A percentile compares a stretch with the other conserved stretches of the same genome.
Evolutionary conservation across 768 basidiomycete genomes (phyloP).

Genomic region (Cystobasidium tubakii): DNA sequence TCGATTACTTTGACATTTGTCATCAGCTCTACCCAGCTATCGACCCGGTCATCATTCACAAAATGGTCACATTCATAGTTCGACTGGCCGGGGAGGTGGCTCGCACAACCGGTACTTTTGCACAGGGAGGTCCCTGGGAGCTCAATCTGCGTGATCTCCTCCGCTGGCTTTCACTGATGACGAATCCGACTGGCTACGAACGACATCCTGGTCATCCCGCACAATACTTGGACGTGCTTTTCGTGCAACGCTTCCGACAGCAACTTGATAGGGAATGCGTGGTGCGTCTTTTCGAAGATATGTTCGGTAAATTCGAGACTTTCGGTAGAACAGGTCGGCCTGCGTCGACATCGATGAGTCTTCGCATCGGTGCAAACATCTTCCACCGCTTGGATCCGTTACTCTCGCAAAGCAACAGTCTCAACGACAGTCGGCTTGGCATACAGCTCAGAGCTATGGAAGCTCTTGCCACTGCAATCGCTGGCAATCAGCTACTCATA

Average conservation of each 20-base stretch:
- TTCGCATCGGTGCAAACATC: constrained; percentile 66
- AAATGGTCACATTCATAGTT: constrained; percentile 78
- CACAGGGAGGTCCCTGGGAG: constrained; percentile 80
- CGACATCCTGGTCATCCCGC: constrained; percentile 48
- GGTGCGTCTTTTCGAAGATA: constrained; percentile 46
- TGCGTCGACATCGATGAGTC: constrained; percentile 44
- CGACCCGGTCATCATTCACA: constrained; percentile 56
- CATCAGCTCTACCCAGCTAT: constrained; percentile 64
- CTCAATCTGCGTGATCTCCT: constrained; percentile 93
- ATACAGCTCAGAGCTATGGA: constrained; percentile 64
- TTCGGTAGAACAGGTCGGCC: constrained; percentile 32
- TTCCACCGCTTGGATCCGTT: constrained; percentile 46
- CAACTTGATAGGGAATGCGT: constrained; percentile 58
- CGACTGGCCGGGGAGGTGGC: constrained; percentile 63
- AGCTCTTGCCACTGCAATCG: constrained; percentile 67
- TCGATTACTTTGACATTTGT: constrained; percentile 74
- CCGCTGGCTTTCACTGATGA: constrained; percentile 64
- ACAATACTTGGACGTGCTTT: constrained; percentile 67
- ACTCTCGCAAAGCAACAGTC: constrained; percentile 49
- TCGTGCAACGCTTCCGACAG: constrained; percentile 79
- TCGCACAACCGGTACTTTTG: constrained; percentile 51
- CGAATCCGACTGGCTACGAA: constrained; percentile 48
- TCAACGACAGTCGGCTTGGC: constrained; percentile 62
- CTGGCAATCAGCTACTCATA: constrained; percentile 58
- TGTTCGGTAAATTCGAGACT: constrained; percentile 45